These are phyloP conservation scores for Jaapia argillacea DNA, from an alignment of 768 basidiomycete genomes.

Conservation along the genomic window DNA sequence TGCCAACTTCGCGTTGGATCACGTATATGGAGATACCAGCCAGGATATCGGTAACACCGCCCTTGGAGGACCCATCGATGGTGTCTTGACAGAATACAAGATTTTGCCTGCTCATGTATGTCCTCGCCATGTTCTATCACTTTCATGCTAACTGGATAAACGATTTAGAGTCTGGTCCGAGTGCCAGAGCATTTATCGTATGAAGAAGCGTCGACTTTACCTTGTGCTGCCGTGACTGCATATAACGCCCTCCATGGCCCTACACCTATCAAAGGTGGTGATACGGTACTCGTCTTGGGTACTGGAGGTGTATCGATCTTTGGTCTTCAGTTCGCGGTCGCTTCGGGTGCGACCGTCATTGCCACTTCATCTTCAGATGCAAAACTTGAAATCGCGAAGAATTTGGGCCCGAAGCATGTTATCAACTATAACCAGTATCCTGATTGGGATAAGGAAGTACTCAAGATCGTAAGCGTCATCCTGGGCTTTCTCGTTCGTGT, in stretches of 20 bases:
- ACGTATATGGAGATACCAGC: conserved; percentile 34
- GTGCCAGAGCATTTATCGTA: conserved; percentile 54
- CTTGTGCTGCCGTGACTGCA: conserved; percentile 54
- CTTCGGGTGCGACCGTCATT: conserved; percentile 54
- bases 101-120: conserved; percentile 35
- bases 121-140: conserved; percentile 33
- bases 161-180: conserved; percentile 40
- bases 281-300: conserved; percentile 46
- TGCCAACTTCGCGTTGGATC: conserved; percentile 40
- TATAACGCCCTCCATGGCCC: conserved; percentile 48
- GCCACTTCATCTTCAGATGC: conserved; percentile 57
- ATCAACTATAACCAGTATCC: conserved; percentile 55
- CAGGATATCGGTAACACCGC: conserved; percentile 23
- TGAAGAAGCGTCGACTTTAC: conserved; percentile 56
- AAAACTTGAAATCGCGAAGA: conserved; percentile 42
- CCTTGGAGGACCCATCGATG: conserved; percentile 39
- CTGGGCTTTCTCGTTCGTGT: neutral
- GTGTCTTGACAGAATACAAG: conserved; percentile 45
- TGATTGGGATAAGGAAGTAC: conserved; percentile 48
- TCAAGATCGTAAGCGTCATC: conserved; percentile 18
- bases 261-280: conserved; percentile 43
- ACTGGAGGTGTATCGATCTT: conserved; percentile 53
- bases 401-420: conserved; percentile 42
- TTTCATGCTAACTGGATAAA: conserved; percentile 42
- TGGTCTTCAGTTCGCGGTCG: conserved; percentile 50